phyloP scores from a whole-genome alignment of 2,329 filamentous ascomycete genomes.

The Aspergillus viridinutans region DNA sequence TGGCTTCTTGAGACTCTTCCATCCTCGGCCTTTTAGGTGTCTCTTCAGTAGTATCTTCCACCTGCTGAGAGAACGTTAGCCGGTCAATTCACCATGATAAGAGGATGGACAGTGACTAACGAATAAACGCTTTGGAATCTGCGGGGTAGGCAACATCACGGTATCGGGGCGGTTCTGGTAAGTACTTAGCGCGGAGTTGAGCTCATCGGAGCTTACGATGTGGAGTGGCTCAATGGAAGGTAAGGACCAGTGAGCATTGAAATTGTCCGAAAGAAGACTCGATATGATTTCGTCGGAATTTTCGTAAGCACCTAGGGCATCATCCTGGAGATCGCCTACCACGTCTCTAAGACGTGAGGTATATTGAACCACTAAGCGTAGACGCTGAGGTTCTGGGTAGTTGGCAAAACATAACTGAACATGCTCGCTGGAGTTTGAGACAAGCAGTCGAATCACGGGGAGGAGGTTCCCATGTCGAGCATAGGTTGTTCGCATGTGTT shows the following conservation, averaged over 20 bases:
- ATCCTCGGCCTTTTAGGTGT: slow-evolving; percentile 37
- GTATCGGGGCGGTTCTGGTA: slow-evolving; percentile 3
- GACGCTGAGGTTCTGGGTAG: slow-evolving; percentile 28
- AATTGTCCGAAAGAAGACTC: slow-evolving; percentile 33
- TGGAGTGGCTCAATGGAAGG: slow-evolving; percentile 36
- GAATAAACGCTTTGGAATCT: slow-evolving; percentile 27
- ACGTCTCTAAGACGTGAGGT: slow-evolving; percentile 29
- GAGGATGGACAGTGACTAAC: slow-evolving; percentile 18
- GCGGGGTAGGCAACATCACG: not conserved
- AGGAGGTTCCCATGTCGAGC: slow-evolving; percentile 32
- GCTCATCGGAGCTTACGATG: slow-evolving; percentile 26
- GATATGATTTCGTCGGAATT: slow-evolving; percentile 36
- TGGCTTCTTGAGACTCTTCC: slow-evolving; percentile 31
- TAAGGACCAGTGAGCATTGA: slow-evolving; percentile 36
- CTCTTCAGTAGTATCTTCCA: slow-evolving; percentile 26
- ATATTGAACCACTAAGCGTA: slow-evolving; percentile 33
- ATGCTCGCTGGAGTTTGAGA: slow-evolving; percentile 46
- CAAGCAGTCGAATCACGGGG: slow-evolving; percentile 42
- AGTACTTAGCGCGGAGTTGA: slow-evolving; percentile 13
- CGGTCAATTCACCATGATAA: not conserved
- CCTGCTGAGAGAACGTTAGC: slow-evolving; percentile 25
- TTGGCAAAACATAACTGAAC: slow-evolving; percentile 42
- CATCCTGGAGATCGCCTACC: slow-evolving; percentile 40
- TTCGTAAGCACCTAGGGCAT: slow-evolving; percentile 38
- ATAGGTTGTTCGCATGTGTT: slow-evolving; percentile 36